Conservation (phyloP, 2,329 filamentous ascomycete genomes). For the Stenocarpella maydis region DNA sequence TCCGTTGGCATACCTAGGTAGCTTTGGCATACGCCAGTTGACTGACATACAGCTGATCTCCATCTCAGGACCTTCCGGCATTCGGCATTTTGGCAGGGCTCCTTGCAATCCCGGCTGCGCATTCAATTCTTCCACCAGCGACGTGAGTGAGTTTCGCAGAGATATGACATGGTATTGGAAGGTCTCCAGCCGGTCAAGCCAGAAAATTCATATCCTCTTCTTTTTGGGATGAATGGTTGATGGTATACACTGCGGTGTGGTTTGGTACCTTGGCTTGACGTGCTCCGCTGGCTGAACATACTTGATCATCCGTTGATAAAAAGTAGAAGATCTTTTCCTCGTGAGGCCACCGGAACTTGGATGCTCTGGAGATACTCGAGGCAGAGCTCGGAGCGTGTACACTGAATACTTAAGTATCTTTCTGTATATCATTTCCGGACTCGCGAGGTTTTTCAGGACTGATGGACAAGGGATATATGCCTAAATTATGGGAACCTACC, state of each 20-base stretch:
- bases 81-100: not conserved
- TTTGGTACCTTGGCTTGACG: not conserved
- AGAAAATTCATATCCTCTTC: not conserved
- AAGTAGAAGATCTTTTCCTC: not conserved
- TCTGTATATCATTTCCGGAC: not conserved
- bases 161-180: not conserved
- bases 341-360: not conserved
- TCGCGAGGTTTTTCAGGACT: not conserved
- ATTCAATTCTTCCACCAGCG: not conserved
- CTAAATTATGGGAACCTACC: not conserved
- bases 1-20: not conserved
- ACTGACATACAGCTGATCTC: not conserved
- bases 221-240: not conserved
- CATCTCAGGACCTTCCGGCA: not conserved
- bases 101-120: not conserved
- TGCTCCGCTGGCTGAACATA: not conserved
- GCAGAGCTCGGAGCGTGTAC: not conserved
- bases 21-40: not conserved
- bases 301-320: not conserved
- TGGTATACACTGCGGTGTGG: not conserved
- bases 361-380: not conserved
- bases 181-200: not conserved
- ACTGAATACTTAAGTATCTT: too few relatives aligned
- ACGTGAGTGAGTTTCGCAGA: not conserved
- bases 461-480: not conserved